Base-by-base conservation (phyloP, 2,329 filamentous ascomycete genomes). In the Metarhizium robertsii region DNA sequence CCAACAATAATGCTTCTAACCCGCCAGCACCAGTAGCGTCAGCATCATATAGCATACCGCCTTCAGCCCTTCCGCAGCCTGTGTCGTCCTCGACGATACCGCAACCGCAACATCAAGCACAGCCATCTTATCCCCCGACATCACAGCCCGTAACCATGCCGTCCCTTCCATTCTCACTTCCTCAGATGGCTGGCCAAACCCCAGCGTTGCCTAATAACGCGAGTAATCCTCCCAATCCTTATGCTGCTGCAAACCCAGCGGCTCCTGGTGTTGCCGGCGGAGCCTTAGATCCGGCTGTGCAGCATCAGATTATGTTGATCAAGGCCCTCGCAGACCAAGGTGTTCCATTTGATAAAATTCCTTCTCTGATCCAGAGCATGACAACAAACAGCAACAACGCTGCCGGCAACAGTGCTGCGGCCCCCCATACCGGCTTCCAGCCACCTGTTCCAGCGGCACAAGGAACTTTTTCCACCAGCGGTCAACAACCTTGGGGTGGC, bases 321-420 rank as follows among this genome's bases (percentile, higher is more conserved):
- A 88, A 91, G 71, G 79, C 87, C 11, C 78, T 95, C 55, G 80
- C 85, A 57, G 84, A 87, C 38, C 86, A 90, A 69, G 89, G 89
- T 50, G 77, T 94, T 30, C 81, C 88, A 2, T 79, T 88, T 69
- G 90, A 94, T 58, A 86, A 92, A 70, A 90, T 90, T 72, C 84
- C 79, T 8, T 71, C 73, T 53, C 70, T 81, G 57, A 75, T 86
- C 62, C 76, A 81, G 59, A 75, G 75, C 61, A 73, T 85, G 65
- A 74, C 77, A 62, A 74, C 77, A 62, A 69, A 67, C 60, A 69
- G 65, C 55, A 69, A 64, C 57, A 63, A 64, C 46, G 59, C 66
- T 43, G 61, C 67, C 10, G 69, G 67, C 61, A 69, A 66, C 53
- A 68, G 64, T 57, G 61, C 64, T 40, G 60, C 66, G 34, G 61